These are phyloP conservation scores for Gossypium thurberi DNA, from an alignment of 345 rosid genomes.

Conservation along the genomic window DNA sequence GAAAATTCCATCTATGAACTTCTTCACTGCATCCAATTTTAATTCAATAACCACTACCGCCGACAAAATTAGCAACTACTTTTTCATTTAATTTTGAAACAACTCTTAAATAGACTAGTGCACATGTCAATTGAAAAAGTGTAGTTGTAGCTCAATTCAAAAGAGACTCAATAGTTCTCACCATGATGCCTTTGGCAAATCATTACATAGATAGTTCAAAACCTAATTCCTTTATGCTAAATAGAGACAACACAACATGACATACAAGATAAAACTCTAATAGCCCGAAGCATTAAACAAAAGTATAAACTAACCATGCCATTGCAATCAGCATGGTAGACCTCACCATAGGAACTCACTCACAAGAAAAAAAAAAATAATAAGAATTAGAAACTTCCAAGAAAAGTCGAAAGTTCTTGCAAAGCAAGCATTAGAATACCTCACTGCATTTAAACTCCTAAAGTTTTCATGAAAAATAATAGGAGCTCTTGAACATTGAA, in stretches of 20 bases:
- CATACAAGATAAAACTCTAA: neutral
- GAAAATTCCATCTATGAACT: slow-evolving; percentile 97
- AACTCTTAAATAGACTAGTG: neutral
- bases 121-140: neutral
- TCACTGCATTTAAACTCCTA: neutral
- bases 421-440: slow-evolving; percentile 1
- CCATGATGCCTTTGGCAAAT: neutral
- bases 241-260: neutral
- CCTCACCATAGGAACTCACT: slow-evolving; percentile 96
- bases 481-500: no score
- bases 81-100: neutral
- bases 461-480: neutral
- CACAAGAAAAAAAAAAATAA: slow-evolving; percentile 12
- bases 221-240: neutral
- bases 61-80: neutral
- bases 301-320: slow-evolving; percentile 68
- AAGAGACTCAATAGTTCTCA: neutral
- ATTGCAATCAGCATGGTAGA: slow-evolving; percentile 92
- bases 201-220: neutral
- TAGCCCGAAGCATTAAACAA: neutral
- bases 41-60: slow-evolving; percentile 26
- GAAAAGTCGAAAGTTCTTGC: neutral
- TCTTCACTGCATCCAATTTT: slow-evolving; percentile 99
- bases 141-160: neutral
- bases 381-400: neutral